Percentiles rank a stretch among this genome's conserved stretches.
These are phyloP conservation scores for Termitomyces sp. DNA, from an alignment of 768 basidiomycete genomes.

Conservation along the genomic window DNA sequence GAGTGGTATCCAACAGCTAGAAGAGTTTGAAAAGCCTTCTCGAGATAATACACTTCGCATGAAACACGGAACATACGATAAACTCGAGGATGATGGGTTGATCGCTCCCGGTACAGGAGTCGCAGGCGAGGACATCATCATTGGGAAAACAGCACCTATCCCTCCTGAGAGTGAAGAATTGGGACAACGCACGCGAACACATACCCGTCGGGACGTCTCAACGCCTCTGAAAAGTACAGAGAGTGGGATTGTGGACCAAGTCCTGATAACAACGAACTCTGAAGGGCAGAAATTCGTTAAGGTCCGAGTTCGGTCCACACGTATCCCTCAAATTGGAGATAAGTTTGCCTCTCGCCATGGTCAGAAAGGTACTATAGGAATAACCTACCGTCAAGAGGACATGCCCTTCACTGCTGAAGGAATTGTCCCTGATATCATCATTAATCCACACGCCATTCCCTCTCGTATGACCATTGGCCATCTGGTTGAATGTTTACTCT, in stretches of 20 bases:
- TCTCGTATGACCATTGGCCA: slow-evolving; percentile 99
- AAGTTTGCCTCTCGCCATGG: slow-evolving; percentile 99
- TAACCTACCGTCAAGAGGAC: slow-evolving; percentile 99
- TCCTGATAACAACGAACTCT: slow-evolving; percentile 91
- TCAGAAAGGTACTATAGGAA: slow-evolving; percentile 99
- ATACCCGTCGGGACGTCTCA: slow-evolving; percentile 93
- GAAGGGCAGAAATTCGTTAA: slow-evolving; percentile 99
- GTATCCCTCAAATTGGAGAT: slow-evolving; percentile 97
- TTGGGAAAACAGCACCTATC: slow-evolving; percentile 97
- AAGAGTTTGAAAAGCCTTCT: slow-evolving; percentile 96
- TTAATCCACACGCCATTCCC: slow-evolving; percentile 99
- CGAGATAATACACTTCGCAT: slow-evolving; percentile 90
- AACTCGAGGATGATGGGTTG: slow-evolving; percentile 92
- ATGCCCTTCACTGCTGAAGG: slow-evolving; percentile 99
- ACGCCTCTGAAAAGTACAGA: slow-evolving; percentile 98
- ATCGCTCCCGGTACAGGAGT: slow-evolving; percentile 96
- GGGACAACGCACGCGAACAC: slow-evolving; percentile 89
- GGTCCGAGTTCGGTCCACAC: slow-evolving; percentile 91
- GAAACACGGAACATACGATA: slow-evolving; percentile 99
- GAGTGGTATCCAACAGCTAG: slow-evolving; percentile 84
- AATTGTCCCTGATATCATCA: slow-evolving; percentile 94
- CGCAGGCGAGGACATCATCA: slow-evolving; percentile 96
- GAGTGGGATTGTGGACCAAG: slow-evolving; percentile 96
- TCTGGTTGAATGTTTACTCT: slow-evolving; percentile 95
- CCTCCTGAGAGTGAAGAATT: slow-evolving; percentile 96